Percentiles rank a stretch among this genome's conserved stretches.
Conservation (phyloP, 2,329 filamentous ascomycete species). For the Myotisia sp. region DNA sequence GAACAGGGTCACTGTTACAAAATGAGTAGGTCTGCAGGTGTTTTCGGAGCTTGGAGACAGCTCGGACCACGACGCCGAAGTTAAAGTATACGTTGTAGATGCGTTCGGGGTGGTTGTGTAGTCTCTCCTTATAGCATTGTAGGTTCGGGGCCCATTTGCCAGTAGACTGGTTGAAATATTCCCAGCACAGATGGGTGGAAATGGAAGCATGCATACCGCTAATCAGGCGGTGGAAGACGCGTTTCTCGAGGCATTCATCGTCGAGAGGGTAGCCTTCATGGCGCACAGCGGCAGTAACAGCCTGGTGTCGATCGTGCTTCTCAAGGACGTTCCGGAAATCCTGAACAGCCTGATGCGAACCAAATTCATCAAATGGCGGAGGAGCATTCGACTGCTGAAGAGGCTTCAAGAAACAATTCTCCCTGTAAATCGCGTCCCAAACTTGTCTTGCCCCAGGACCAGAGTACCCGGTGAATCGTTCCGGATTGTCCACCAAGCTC, state of each 20-base stretch:
- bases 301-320: conserved; percentile 34
- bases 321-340: conserved; percentile 48
- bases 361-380: conserved; percentile 20
- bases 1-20: conserved; percentile 68
- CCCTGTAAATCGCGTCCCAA: conserved; percentile 91
- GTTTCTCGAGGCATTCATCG: conserved; percentile 91
- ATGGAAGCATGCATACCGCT: conserved; percentile 98
- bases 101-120: conserved; percentile 73
- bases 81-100: conserved; percentile 99
- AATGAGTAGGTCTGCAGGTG: conserved; percentile 77
- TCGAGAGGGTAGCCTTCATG: conserved; percentile 56
- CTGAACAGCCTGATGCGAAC: conserved; percentile 40
- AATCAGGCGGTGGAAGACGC: conserved; percentile 91
- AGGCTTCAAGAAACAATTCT: conserved; percentile 73
- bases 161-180: conserved; percentile 89
- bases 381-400: conserved; percentile 16
- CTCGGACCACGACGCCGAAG: conserved; percentile 86
- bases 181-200: conserved; percentile 88
- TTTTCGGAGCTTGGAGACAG: conserved; percentile 76
- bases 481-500: conserved; percentile 80
- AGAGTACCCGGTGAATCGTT: conserved; percentile 87
- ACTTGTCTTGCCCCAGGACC: conserved; percentile 76
- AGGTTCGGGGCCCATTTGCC: conserved; percentile 87
- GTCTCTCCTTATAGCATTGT: conserved; percentile 71
- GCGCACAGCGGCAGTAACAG: conserved; percentile 26